These are phyloP conservation scores for Sporopachydermia cereana DNA, from an alignment of 1,139 yeast genomes.

Conservation along the genomic window DNA sequence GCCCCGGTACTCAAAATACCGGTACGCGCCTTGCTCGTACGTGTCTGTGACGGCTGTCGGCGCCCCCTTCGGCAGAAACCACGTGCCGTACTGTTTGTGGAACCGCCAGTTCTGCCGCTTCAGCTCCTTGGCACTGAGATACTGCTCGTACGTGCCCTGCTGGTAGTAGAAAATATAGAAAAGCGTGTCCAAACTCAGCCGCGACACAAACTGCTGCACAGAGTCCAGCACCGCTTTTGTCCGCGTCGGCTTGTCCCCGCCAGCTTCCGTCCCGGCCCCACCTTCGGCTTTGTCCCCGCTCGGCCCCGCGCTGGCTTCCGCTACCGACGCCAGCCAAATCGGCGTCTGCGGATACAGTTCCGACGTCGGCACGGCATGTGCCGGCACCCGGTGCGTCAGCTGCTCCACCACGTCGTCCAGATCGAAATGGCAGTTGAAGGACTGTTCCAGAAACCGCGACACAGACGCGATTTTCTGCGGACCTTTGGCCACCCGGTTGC, in stretches of 20 bases:
- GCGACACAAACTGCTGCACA: constrained; percentile 5
- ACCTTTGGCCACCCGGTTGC: constrained; percentile 27
- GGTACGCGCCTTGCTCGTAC: constrained; percentile 44
- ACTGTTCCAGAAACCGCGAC: constrained; percentile 52
- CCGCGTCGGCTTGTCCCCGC: constrained; percentile 15
- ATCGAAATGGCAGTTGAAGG: constrained; percentile 29
- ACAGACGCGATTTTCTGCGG: constrained; percentile 52
- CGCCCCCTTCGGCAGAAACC: constrained; percentile 65
- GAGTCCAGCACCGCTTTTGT: constrained; percentile 5
- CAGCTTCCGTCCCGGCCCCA: constrained; percentile 39
- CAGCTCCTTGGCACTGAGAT: constrained; percentile 76
- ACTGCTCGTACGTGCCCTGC: constrained; percentile 59
- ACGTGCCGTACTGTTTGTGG: constrained; percentile 63
- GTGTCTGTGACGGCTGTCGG: constrained; percentile 35
- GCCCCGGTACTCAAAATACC: constrained; percentile 56
- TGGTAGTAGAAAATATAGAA: constrained; percentile 86
- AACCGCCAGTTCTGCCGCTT: constrained; percentile 80
- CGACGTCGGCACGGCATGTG: constrained; percentile 81
- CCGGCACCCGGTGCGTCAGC: constrained; percentile 29
- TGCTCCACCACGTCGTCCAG: constrained; percentile 3
- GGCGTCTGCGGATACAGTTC: constrained; percentile 91
- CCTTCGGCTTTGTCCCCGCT: constrained; percentile 8
- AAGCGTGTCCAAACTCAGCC: constrained; percentile 53
- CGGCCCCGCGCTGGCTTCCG: constrained; percentile 15
- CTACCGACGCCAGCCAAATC: constrained; percentile 20